Conservation (phyloP, 495 filamentous ascomycete species). For the Aspergillus campestris region DNA sequence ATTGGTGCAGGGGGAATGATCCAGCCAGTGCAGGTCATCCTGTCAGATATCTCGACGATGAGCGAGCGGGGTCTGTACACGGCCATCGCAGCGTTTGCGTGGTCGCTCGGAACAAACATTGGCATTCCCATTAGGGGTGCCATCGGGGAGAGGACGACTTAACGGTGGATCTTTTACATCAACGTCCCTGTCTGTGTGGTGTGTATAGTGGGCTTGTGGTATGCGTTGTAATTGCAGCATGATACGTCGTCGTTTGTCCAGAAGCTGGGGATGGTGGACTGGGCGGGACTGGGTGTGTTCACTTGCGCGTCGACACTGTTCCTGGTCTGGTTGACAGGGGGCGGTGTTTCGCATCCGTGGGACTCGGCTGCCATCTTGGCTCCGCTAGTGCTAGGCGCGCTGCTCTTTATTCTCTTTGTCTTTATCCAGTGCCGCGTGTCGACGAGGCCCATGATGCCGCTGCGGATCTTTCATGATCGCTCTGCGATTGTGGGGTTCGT, state of each 20-base stretch:
- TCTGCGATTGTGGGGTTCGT: background rate
- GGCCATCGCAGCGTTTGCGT: slow-evolving; percentile 20
- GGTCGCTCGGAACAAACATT: slow-evolving; percentile 23
- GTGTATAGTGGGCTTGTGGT: slow-evolving; percentile 25
- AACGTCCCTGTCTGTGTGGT: slow-evolving; percentile 30
- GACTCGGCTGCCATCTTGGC: slow-evolving; percentile 31
- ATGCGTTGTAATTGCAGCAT: slow-evolving; percentile 31
- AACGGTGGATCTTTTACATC: slow-evolving; percentile 30
- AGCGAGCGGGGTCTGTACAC: slow-evolving; percentile 26
- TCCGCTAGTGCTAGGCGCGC: slow-evolving; percentile 39
- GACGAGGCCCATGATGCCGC: slow-evolving; percentile 2
- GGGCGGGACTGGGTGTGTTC: too few species aligned
- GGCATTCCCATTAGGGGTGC: slow-evolving; percentile 23
- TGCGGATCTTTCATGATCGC: background rate
- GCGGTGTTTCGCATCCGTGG: slow-evolving; percentile 43
- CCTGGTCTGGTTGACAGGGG: slow-evolving; percentile 48
- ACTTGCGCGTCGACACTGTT: too few species aligned
- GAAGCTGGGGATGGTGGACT: too few species aligned
- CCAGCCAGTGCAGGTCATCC: slow-evolving; percentile 16
- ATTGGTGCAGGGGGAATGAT: slow-evolving; percentile 27
- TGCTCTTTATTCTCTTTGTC: too few species aligned
- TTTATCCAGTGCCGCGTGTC: background rate
- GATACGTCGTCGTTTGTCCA: too few species aligned
- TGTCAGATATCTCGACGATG: slow-evolving; percentile 32
- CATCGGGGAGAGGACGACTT: slow-evolving; percentile 2